Conservation (phyloP, 2,329 filamentous ascomycete genomes). For the Alternaria postmessia region DNA sequence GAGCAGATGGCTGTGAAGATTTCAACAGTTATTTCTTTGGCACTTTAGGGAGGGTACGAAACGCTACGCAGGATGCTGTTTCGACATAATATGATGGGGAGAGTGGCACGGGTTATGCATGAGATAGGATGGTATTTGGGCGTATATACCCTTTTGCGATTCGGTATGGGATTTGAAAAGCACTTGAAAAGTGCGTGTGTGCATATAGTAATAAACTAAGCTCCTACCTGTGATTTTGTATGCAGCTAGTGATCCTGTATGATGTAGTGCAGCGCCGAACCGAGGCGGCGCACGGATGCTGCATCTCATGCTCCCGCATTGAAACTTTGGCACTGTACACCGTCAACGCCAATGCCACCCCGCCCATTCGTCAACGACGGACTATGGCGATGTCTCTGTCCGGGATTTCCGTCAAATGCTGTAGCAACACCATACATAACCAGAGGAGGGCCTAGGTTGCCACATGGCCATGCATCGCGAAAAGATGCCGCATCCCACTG, state of each 20-base stretch:
- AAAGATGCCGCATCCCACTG: background rate
- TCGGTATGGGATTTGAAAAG: slow-evolving; percentile 2
- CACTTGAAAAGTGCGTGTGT: background rate
- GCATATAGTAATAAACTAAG: slow-evolving; percentile 7
- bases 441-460: slow-evolving; percentile 1
- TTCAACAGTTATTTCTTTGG: background rate
- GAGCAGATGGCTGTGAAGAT: slow-evolving; percentile 2
- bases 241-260: background rate
- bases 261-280: background rate
- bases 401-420: slow-evolving; percentile 28
- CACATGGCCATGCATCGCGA: slow-evolving; percentile 4
- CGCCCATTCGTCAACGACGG: slow-evolving; percentile 45
- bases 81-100: slow-evolving; percentile 4
- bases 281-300: slow-evolving; percentile 6
- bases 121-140: slow-evolving; percentile 11
- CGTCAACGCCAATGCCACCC: slow-evolving; percentile 37
- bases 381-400: slow-evolving; percentile 48
- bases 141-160: slow-evolving; percentile 20
- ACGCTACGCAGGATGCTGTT: slow-evolving; percentile 4
- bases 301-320: slow-evolving; percentile 5
- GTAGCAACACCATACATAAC: background rate
- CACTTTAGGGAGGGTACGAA: slow-evolving; percentile 1
- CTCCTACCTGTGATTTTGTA: background rate
- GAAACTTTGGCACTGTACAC: slow-evolving; percentile 10
- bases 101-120: slow-evolving; percentile 2